Evolutionary conservation across 371 early-diverging fungal genomes (phyloP).

Genomic region (Apophysomyces elegans): DNA sequence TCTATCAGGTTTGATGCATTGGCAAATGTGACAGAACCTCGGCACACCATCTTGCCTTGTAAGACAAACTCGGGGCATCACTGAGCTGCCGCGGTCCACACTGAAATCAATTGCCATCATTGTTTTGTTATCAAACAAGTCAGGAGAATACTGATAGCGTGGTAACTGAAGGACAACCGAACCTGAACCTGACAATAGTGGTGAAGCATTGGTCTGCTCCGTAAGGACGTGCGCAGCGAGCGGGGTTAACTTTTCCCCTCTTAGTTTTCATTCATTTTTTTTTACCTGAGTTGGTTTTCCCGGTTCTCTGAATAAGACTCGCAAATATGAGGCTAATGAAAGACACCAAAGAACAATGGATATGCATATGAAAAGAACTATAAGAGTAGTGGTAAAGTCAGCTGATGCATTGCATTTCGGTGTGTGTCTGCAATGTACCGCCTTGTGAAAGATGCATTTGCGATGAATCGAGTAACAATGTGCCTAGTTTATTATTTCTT

Average conservation of each 20-base stretch:
- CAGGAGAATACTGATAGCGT: constrained; percentile 37
- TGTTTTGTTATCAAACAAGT: constrained; percentile 25
- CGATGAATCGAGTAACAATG: constrained; percentile 2
- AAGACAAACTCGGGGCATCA: constrained; percentile 8
- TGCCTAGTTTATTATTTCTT: not conserved
- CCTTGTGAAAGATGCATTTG: constrained; percentile 25
- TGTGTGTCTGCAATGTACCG: constrained; percentile 23
- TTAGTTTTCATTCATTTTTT: not conserved
- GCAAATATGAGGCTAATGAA: constrained; percentile 48
- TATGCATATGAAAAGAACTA: constrained; percentile 40
- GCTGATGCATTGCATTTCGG: not conserved
- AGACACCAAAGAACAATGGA: constrained; percentile 48
- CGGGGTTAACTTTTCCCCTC: not conserved
- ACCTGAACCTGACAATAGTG: not conserved
- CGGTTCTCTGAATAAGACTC: constrained; percentile 52
- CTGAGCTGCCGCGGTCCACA: not conserved
- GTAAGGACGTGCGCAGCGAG: not conserved
- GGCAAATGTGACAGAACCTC: constrained; percentile 56
- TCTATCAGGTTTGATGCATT: constrained; percentile 60
- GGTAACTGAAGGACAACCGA: constrained; percentile 18
- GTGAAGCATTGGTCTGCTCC: constrained; percentile 1
- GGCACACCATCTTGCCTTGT: constrained; percentile 36
- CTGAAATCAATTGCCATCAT: constrained; percentile 6
- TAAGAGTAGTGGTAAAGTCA: not conserved
- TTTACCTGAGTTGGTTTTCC: constrained; percentile 50